phyloP scores from a whole-genome alignment of 2,329 filamentous ascomycete species.

The Botrytis sinoallii region DNA sequence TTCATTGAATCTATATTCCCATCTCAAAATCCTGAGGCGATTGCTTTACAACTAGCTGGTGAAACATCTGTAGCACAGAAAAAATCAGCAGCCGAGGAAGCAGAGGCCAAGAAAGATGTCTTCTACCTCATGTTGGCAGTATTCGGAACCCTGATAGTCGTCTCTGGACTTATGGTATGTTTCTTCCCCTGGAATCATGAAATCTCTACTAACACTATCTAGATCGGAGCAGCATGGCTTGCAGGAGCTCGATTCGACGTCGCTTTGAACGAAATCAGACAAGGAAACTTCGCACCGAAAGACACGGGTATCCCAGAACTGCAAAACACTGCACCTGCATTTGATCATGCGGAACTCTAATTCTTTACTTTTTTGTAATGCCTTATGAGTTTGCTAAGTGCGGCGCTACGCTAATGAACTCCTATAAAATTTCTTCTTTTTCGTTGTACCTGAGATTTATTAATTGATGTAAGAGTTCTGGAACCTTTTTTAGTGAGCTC shows the following conservation, averaged over 20 bases:
- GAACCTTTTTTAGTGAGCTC: too few species aligned
- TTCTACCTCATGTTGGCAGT: constrained; percentile 66
- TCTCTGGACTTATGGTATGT: constrained; percentile 76
- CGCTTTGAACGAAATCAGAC: constrained; percentile 54
- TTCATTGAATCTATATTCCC: constrained; percentile 95
- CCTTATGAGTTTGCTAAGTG: neutral
- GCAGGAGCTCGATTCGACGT: constrained; percentile 81
- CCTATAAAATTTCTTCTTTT: constrained; percentile 3
- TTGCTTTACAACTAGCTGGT: constrained; percentile 40
- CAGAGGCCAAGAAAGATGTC: constrained; percentile 55
- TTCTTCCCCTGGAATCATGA: constrained; percentile 22
- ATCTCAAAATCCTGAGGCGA: constrained; percentile 66
- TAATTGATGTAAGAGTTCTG: neutral
- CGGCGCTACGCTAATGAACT: constrained; percentile 2
- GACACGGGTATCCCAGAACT: constrained; percentile 25
- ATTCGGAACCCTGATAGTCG: constrained; percentile 63
- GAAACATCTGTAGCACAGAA: constrained; percentile 39
- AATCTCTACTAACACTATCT: constrained; percentile 25
- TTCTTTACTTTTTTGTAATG: neutral
- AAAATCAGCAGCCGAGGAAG: constrained; percentile 47
- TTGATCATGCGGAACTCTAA: constrained; percentile 34
- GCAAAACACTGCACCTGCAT: constrained; percentile 32
- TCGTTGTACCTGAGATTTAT: constrained; percentile 18
- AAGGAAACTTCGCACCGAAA: constrained; percentile 42
- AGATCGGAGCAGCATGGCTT: constrained; percentile 76